Percentiles rank a stretch among this genome's conserved stretches.
Conservation (phyloP, 2,329 filamentous ascomycete genomes). For the Xylariaceae sp. region DNA sequence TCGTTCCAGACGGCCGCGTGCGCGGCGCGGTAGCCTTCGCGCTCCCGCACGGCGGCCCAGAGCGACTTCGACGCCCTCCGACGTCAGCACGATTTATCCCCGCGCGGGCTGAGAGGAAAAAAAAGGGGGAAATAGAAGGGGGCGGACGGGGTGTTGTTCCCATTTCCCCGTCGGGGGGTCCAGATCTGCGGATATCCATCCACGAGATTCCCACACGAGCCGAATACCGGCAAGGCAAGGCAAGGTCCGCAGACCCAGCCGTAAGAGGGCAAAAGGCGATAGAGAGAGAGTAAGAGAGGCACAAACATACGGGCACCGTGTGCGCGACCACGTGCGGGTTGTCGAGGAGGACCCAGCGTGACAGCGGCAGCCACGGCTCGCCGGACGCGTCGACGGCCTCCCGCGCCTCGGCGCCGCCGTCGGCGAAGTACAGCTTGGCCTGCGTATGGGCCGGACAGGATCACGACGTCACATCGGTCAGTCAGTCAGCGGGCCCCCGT, state of each 20-base stretch:
- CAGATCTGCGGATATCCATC: too few species aligned
- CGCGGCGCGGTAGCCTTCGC: slow-evolving; percentile 31
- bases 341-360: slow-evolving; percentile 52
- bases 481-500: too few species aligned
- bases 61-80: too few species aligned
- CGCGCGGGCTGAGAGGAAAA: too few species aligned
- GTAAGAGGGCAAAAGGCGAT: too few species aligned
- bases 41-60: slow-evolving; percentile 31
- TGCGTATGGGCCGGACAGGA: slow-evolving; percentile 3
- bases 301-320: slow-evolving; percentile 23
- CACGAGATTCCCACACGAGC: too few species aligned
- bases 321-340: slow-evolving; percentile 33
- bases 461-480: background rate
- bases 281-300: background rate
- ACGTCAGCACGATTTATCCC: too few species aligned
- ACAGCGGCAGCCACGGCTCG: slow-evolving; percentile 52
- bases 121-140: too few species aligned
- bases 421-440: slow-evolving; percentile 47
- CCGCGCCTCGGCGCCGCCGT: slow-evolving; percentile 49
- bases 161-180: too few species aligned
- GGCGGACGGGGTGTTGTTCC: too few species aligned
- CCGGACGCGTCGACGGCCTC: slow-evolving; percentile 42
- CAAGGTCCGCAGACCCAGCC: too few species aligned
- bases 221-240: too few species aligned
- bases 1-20: slow-evolving; percentile 33